Evolutionary conservation across 768 basidiomycete species (phyloP), one percentile per base, ranked within the genome.

Genomic region (Fibroporia radiculosa): DNA sequence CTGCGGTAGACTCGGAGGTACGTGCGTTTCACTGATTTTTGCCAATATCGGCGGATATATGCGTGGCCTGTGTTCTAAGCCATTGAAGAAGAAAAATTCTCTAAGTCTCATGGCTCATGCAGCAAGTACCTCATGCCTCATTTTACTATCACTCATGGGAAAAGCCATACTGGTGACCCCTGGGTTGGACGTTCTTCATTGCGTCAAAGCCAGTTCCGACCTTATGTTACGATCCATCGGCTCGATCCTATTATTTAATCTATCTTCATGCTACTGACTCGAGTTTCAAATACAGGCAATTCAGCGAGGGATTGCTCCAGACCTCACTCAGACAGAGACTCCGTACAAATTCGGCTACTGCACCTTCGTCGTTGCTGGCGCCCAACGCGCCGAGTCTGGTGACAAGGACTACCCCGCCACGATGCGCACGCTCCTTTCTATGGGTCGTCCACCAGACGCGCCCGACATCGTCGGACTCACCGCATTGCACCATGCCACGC

Each of bases 401-500:
- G 29, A 26, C 6, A 23, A 59, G 28, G 51, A 57, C 35, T 63
- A 71, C 46, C 31, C 54, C 14, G 69, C 66, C 4, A 57, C 65
- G 12, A 59, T 78, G 41, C 53, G 59, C 28, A 66, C 62, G 38
- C 67, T 80, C 19, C 59, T 78, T 29, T 54, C 64, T 0, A 48
- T 56, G 0, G 74, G 75, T 11, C 61, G 68, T 0, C 62, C 72
- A 3, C 56, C 64, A 3, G 62, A 76, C 40, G 18, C 65, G 1
- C 57, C 59, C 1, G 78, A 78, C 45, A 68, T 79, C 34, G 63
- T 58, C 8, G 74, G 74, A 3, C 63, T 63, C 57, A 78, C 74
- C 1, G 71, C 78, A 1, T 65, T 78, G 3, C 67, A 73, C 37
- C 75, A 77, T 52, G 61, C 65, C 0, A 66, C 67, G 6, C 65